These are phyloP conservation scores for Capsicum pubescens DNA, from an alignment of 257 asterid genomes.

Conservation along the genomic window DNA sequence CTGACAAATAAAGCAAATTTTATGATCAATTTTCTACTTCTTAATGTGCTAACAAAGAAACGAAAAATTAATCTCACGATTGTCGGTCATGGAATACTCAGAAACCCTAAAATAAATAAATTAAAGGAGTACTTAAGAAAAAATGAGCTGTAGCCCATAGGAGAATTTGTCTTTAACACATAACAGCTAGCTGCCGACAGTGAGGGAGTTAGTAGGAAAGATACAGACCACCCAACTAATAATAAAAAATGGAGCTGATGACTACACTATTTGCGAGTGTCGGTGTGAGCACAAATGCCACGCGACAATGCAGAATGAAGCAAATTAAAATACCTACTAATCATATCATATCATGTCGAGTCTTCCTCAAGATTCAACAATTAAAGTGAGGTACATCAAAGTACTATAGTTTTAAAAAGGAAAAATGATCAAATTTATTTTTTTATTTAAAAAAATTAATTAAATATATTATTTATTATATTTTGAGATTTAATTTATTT, in stretches of 20 bases:
- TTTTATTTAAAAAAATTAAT: no score
- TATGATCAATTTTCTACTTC: fast-evolving
- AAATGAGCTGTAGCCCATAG: neutral
- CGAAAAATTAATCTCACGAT: no score
- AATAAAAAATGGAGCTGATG: neutral
- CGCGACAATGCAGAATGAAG: neutral
- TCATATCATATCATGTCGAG: neutral
- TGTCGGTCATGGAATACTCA: no score
- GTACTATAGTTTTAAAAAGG: neutral
- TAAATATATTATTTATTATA: no score
- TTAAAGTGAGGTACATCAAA: neutral
- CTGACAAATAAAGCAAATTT: no score
- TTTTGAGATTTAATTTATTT: no score
- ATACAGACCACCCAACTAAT: slow-evolving; percentile 13
- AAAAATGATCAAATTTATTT: neutral
- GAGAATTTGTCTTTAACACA: no score
- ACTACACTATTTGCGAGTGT: neutral
- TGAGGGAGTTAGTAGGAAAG: neutral
- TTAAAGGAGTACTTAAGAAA: neutral
- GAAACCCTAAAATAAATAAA: no score
- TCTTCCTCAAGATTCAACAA: slow-evolving; percentile 6
- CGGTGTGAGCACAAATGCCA: neutral
- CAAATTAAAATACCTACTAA: neutral
- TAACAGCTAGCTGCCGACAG: slow-evolving; percentile 10
- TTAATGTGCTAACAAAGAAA: no score